These are phyloP conservation scores for Psilocybe sp. DNA, from an alignment of 768 basidiomycete genomes.

Conservation along the genomic window DNA sequence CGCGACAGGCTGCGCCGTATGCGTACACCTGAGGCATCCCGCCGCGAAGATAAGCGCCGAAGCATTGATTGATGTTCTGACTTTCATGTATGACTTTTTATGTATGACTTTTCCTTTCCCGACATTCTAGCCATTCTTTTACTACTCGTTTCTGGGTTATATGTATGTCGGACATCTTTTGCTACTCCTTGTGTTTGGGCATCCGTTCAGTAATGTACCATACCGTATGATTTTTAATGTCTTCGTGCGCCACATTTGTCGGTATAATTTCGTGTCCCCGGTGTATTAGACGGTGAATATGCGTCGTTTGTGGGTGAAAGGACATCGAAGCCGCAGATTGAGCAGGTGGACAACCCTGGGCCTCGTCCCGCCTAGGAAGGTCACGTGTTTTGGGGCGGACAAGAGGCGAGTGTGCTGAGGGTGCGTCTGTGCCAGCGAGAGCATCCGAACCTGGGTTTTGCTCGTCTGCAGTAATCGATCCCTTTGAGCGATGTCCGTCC, in stretches of 20 bases:
- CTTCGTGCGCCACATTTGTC: too few relatives aligned
- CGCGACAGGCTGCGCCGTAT: constrained; percentile 31
- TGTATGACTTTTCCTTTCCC: not conserved
- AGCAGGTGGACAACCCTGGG: not conserved
- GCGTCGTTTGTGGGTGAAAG: too few relatives aligned
- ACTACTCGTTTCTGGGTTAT: too few relatives aligned
- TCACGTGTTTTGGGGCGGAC: constrained; percentile 11
- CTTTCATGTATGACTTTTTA: not conserved
- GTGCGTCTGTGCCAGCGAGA: constrained; percentile 12
- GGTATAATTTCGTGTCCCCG: too few relatives aligned
- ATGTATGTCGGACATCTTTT: too few relatives aligned
- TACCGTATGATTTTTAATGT: too few relatives aligned
- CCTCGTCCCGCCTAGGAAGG: not conserved
- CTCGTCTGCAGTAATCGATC: not conserved
- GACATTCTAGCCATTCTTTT: too few relatives aligned
- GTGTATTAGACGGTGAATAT: too few relatives aligned
- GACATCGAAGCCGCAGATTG: not conserved
- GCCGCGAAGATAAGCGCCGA: constrained; percentile 33
- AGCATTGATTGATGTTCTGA: constrained; percentile 26
- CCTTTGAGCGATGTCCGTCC: not conserved
- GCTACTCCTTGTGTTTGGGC: too few relatives aligned
- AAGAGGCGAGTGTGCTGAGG: constrained; percentile 6
- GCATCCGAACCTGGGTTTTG: constrained; percentile 10
- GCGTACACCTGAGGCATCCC: constrained; percentile 35
- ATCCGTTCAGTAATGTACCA: too few relatives aligned